Base-by-base conservation (phyloP, 768 basidiomycete species). In the Lactarius sp. region DNA sequence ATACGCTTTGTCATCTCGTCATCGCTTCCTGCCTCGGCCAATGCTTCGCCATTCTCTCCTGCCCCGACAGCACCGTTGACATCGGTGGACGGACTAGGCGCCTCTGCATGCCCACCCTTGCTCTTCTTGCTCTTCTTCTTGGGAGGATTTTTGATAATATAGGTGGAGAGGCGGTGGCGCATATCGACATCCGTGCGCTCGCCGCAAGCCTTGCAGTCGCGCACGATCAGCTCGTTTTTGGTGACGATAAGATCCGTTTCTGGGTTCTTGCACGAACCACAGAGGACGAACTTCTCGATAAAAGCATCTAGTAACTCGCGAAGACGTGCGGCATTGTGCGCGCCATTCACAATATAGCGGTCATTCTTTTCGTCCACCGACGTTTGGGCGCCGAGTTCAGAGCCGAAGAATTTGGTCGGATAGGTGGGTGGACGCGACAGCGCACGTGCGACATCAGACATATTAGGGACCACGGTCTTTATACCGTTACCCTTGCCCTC, bases 401-500 rank as follows among this genome's bases (percentile, higher is more conserved):
- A 94, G 37, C 97, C 97, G 71, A 99, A 98, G 82, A 95, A 99
- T 77, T 99, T 99, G 76, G 96, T 98, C 66, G 96, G 90, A 75
- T 98, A 97, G 49, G 94, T 84, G 33, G 97, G 90, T 64, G 96
- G 96, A 62, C 97, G 89, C 71, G 88, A 92, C 68, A 99, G 85
- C 51, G 97, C 94, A 67, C 93, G 88, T 53, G 96, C 93, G 68
- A 99, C 89, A 75, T 98, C 97, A 64, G 92, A 85, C 94, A 99
- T 98, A 78, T 99, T 99, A 20, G 95, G 95, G 59, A 98, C 78
- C 72, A 99, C 95, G 52, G 97, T 99, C 80, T 99, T 99, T 78
- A 99, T 98, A 71, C 97, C 97, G 75, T 99, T 99, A 65, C 97
- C 97, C 76, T 94, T 95, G 71, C 97, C 97, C 78, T 99, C 97